Percentiles rank a stretch among this genome's conserved stretches.
Conservation (phyloP, 2,329 filamentous ascomycete species). For the Trichoderma sp. region DNA sequence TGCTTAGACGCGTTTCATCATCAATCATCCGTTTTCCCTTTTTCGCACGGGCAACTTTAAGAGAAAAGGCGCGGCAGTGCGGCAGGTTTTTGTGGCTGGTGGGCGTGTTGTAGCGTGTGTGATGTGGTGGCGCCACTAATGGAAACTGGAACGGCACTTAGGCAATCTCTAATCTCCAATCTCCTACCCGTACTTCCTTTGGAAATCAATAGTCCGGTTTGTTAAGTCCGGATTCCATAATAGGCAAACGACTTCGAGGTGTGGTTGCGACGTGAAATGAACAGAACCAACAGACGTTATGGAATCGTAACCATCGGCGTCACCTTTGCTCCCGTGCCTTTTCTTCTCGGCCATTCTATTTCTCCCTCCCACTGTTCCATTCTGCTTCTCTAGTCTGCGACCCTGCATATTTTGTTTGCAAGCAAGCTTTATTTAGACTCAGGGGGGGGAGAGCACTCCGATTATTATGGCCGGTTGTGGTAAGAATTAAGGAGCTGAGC, state of each 20-base stretch:
- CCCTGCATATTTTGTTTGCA: neutral
- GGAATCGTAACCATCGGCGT: neutral
- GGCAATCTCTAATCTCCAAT: neutral
- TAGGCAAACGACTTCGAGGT: neutral
- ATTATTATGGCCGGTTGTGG: neutral
- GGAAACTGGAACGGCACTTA: neutral
- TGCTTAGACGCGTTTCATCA: neutral
- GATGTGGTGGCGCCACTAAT: neutral
- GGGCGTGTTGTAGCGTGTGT: neutral
- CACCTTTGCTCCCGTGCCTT: neutral
- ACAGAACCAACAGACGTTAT: neutral
- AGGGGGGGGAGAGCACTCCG: neutral
- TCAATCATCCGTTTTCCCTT: neutral
- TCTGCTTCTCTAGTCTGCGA: neutral
- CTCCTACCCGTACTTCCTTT: neutral
- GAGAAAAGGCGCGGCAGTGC: neutral
- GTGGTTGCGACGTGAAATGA: neutral
- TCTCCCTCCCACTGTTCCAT: neutral
- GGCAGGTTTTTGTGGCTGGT: neutral
- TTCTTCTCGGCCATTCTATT: neutral
- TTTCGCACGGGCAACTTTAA: neutral
- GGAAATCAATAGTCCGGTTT: neutral
- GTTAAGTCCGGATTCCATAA: neutral
- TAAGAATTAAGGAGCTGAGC: constrained; percentile 4
- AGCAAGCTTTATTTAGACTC: neutral